Percentiles rank a stretch among this genome's conserved stretches.
These are phyloP conservation scores for Chaetomium strumarium DNA, from an alignment of 2,329 filamentous ascomycete genomes.

Conservation along the genomic window DNA sequence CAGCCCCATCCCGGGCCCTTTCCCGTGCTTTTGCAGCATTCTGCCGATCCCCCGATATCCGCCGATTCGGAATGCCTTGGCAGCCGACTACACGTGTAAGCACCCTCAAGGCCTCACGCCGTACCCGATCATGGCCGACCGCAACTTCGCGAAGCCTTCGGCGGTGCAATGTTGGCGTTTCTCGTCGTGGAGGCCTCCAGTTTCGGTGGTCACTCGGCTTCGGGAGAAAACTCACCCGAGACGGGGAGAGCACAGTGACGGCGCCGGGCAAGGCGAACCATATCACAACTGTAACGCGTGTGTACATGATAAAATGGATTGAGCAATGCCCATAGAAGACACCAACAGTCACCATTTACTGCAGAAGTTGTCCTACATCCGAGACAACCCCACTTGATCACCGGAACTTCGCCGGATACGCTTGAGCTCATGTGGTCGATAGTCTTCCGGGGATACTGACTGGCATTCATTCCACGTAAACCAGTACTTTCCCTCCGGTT, in stretches of 20 bases:
- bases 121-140: constrained; percentile 18
- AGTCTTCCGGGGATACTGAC: background rate
- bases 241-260: no score
- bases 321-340: no score
- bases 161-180: background rate
- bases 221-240: no score
- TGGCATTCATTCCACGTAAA: background rate
- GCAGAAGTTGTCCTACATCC: background rate
- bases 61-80: constrained; percentile 24
- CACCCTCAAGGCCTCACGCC: background rate
- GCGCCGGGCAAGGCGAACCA: no score
- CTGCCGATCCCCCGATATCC: constrained; percentile 26
- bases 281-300: no score
- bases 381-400: background rate
- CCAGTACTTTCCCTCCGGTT: no score
- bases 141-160: background rate
- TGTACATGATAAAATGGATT: no score
- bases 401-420: background rate
- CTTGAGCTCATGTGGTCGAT: background rate
- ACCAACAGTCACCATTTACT: no score
- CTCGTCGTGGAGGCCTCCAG: constrained; percentile 3
- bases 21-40: constrained; percentile 9
- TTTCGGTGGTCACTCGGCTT: background rate
- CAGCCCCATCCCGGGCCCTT: constrained; percentile 15
- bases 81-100: constrained; percentile 1